Evolutionary conservation across 2,329 filamentous ascomycete species (phyloP).

Genomic region (Talaromyces sp.): DNA sequence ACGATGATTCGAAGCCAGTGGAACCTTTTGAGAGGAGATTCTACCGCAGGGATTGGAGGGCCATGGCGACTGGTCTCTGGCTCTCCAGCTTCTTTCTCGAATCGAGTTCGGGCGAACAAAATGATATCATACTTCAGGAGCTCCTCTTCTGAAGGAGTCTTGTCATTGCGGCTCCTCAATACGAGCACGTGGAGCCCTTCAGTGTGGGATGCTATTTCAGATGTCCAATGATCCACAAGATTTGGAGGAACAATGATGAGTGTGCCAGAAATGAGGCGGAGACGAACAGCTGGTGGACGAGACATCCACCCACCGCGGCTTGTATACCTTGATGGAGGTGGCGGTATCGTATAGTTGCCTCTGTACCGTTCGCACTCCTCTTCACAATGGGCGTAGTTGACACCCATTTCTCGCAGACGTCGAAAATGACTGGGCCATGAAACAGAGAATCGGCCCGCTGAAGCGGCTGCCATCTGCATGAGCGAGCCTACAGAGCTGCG

Average conservation of each 20-base stretch:
- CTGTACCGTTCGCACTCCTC: conserved; percentile 56
- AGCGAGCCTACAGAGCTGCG: conserved; percentile 58
- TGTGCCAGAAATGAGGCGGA: conserved; percentile 66
- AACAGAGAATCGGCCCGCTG: conserved; percentile 61
- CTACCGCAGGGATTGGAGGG: conserved; percentile 42
- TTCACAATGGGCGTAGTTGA: conserved; percentile 54
- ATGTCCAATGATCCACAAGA: conserved; percentile 76
- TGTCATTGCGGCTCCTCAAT: conserved; percentile 51
- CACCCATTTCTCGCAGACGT: conserved; percentile 44
- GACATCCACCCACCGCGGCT: conserved; percentile 42
- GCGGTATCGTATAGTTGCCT: conserved; percentile 57
- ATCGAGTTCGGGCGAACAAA: conserved; percentile 69
- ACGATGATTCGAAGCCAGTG: conserved; percentile 88
- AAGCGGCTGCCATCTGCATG: conserved; percentile 70
- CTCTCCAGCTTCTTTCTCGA: conserved; percentile 63
- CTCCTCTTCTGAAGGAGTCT: conserved; percentile 55
- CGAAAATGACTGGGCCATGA: conserved; percentile 68
- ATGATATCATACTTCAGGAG: conserved; percentile 70
- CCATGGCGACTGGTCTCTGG: conserved; percentile 49
- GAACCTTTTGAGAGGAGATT: conserved; percentile 63
- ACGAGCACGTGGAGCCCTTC: conserved; percentile 62
- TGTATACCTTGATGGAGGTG: conserved; percentile 40
- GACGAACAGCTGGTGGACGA: conserved; percentile 38
- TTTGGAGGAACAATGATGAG: conserved; percentile 80
- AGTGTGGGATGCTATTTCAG: conserved; percentile 77